Evolutionary conservation across 192 early-diverging fungal genomes (phyloP).

Genomic region (Allomyces macrogynus): DNA sequence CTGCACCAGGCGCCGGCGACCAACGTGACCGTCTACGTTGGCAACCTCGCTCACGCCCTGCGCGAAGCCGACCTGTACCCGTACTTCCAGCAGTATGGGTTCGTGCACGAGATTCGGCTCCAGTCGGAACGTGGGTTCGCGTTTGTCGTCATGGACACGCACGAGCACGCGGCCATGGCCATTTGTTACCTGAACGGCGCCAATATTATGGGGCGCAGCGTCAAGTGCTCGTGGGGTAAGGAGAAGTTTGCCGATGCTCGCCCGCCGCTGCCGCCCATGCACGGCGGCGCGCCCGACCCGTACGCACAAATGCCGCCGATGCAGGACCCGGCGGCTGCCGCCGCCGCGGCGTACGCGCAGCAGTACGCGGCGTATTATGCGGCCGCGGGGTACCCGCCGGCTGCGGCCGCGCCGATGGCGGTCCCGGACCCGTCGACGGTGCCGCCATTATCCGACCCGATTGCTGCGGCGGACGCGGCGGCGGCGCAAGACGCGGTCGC

Average conservation of each 20-base stretch:
- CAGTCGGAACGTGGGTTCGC: conserved; percentile 82
- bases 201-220: conserved; percentile 8
- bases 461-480: neutral
- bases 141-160: conserved; percentile 53
- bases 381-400: too few relatives aligned
- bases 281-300: too few relatives aligned
- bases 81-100: conserved; percentile 60
- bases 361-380: too few relatives aligned
- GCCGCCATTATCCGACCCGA: neutral
- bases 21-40: conserved; percentile 77
- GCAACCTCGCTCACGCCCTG: conserved; percentile 45
- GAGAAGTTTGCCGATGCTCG: neutral
- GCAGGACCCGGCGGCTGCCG: too few relatives aligned
- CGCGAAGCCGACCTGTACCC: conserved; percentile 43
- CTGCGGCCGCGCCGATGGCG: too few relatives aligned
- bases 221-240: conserved; percentile 5
- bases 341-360: too few relatives aligned
- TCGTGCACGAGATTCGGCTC: conserved; percentile 54
- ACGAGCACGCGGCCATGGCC: conserved; percentile 19
- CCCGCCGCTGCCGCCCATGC: neutral
- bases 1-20: conserved; percentile 53
- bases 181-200: conserved; percentile 17
- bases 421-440: neutral
- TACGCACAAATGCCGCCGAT: too few relatives aligned
- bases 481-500: neutral